These are phyloP conservation scores for Penicillium malachiteum DNA, from an alignment of 495 filamentous ascomycete genomes.

Conservation along the genomic window DNA sequence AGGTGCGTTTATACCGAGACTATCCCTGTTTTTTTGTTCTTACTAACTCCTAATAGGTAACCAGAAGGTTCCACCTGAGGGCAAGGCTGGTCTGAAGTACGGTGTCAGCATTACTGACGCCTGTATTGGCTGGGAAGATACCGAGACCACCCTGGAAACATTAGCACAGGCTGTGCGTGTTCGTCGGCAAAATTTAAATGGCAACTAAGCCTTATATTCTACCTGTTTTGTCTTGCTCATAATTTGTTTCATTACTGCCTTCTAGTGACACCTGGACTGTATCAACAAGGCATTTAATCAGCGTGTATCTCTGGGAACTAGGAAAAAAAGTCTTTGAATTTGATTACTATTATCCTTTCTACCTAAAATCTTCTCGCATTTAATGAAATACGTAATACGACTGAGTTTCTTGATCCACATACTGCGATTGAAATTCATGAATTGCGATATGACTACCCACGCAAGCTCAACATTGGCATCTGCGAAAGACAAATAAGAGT, in stretches of 20 bases:
- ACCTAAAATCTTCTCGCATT: no score
- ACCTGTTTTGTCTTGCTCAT: neutral
- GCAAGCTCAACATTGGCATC: no score
- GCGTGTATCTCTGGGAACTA: conserved; percentile 11
- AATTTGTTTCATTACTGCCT: conserved; percentile 2
- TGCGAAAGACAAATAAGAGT: no score
- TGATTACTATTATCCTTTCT: neutral
- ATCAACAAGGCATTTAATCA: conserved; percentile 14
- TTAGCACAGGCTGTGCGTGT: conserved; percentile 78
- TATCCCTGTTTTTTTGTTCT: conserved; percentile 1
- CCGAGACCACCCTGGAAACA: conserved; percentile 72
- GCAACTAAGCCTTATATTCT: conserved; percentile 17
- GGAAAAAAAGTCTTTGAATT: conserved; percentile 16
- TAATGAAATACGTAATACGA: no score
- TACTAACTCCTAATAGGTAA: conserved; percentile 52
- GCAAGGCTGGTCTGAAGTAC: conserved; percentile 85
- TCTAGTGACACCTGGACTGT: conserved; percentile 12
- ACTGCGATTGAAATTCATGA: no score
- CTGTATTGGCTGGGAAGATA: conserved; percentile 94
- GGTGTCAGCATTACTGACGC: conserved; percentile 98
- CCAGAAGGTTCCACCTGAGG: conserved; percentile 91
- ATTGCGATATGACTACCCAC: no score
- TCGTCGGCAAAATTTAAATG: conserved; percentile 37
- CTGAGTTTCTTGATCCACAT: no score
- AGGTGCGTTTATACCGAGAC: conserved; percentile 49